Evolutionary conservation across 2,329 filamentous ascomycete genomes (phyloP).

Genomic region (Dactylonectria estremocensis): DNA sequence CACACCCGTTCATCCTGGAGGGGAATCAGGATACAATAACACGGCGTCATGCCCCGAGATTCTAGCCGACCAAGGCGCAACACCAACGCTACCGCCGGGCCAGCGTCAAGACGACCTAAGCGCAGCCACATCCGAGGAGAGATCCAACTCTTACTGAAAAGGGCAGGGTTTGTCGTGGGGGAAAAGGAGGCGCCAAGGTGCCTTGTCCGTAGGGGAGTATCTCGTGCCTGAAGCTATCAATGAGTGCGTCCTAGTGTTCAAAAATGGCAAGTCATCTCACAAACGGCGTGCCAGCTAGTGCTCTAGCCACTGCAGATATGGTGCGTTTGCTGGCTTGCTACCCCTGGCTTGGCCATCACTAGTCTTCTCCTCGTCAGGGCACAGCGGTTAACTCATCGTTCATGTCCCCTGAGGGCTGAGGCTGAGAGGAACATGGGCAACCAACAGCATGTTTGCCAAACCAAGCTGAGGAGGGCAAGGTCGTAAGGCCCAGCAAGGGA

Average conservation of each 20-base stretch:
- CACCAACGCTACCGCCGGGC: background rate
- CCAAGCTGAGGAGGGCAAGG: background rate
- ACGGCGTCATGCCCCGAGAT: background rate
- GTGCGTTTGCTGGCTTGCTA: background rate
- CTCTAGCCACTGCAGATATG: background rate
- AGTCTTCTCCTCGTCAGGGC: background rate
- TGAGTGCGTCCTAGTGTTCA: background rate
- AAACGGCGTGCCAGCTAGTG: background rate
- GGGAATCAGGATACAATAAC: background rate
- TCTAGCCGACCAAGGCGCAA: background rate
- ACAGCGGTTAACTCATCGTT: background rate
- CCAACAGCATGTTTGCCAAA: background rate
- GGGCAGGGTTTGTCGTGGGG: no score
- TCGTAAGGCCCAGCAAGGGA: background rate
- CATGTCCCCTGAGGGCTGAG: no score
- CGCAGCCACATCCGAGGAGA: background rate
- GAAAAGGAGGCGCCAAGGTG: background rate
- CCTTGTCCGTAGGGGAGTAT: background rate
- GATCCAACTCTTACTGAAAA: background rate
- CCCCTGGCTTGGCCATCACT: background rate
- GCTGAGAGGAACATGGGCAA: background rate
- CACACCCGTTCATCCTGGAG: background rate
- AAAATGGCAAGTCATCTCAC: background rate
- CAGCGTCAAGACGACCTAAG: background rate
- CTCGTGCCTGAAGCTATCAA: background rate